Evolutionary conservation across 768 basidiomycete species (phyloP).

Genomic region (Russula lepida): DNA sequence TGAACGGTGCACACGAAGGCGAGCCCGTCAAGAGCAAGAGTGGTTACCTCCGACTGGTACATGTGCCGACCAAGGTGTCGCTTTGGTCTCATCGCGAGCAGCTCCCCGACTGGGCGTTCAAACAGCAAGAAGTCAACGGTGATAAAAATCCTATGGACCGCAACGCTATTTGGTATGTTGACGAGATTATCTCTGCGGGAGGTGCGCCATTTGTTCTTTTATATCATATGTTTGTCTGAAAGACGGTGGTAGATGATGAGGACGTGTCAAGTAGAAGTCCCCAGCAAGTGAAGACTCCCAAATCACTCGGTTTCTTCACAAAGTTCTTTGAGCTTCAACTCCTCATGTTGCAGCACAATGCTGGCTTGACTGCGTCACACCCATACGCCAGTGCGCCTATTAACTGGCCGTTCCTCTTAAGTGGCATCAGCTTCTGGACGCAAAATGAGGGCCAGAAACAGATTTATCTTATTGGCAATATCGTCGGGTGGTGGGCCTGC

Average conservation of each 20-base stretch:
- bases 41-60: conserved; percentile 84
- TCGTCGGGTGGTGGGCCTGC: conserved; percentile 93
- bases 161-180: conserved; percentile 81
- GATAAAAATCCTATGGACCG: conserved; percentile 85
- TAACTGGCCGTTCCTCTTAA: conserved; percentile 97
- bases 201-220: conserved; percentile 39
- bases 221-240: conserved; percentile 6
- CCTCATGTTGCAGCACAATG: conserved; percentile 97
- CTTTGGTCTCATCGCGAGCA: conserved; percentile 86
- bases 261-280: conserved; percentile 48
- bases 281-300: conserved; percentile 56
- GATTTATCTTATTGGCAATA: conserved; percentile 93
- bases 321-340: conserved; percentile 93
- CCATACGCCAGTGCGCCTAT: conserved; percentile 95
- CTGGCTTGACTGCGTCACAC: conserved; percentile 95
- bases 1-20: conserved; percentile 67
- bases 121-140: conserved; percentile 96
- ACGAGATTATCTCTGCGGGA: conserved; percentile 69
- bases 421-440: conserved; percentile 99
- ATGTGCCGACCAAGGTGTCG: conserved; percentile 82
- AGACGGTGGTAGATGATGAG: conserved; percentile 37
- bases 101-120: conserved; percentile 94
- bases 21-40: conserved; percentile 91
- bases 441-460: conserved; percentile 76
- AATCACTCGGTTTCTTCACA: conserved; percentile 83